Evolutionary conservation across 2,329 filamentous ascomycete species (phyloP).

Genomic region (Cordyceps militaris): DNA sequence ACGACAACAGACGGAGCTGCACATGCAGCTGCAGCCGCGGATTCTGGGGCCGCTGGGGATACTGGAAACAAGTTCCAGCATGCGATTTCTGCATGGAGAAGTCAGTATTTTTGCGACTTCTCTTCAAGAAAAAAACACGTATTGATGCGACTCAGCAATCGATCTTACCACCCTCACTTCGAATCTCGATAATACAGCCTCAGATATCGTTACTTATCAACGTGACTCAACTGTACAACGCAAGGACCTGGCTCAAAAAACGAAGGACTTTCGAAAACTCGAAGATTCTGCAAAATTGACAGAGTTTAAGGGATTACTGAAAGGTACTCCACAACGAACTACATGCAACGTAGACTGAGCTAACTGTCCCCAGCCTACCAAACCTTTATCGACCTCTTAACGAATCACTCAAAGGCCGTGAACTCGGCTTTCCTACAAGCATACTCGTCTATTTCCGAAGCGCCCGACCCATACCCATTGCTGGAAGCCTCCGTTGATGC

Average conservation of each 20-base stretch:
- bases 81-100: slow-evolving; percentile 93
- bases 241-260: slow-evolving; percentile 98
- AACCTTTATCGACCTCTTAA: slow-evolving; percentile 91
- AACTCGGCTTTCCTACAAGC: slow-evolving; percentile 89
- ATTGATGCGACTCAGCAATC: slow-evolving; percentile 53
- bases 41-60: slow-evolving; percentile 31
- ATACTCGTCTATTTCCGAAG: slow-evolving; percentile 90
- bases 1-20: slow-evolving; percentile 23
- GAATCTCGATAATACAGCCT: slow-evolving; percentile 85
- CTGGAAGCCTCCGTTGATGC: slow-evolving; percentile 95
- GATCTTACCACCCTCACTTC: slow-evolving; percentile 79
- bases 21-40: slow-evolving; percentile 21
- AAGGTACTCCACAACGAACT: slow-evolving; percentile 46
- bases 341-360: slow-evolving; percentile 8
- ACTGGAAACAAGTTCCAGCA: slow-evolving; percentile 91
- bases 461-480: slow-evolving; percentile 90
- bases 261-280: slow-evolving; percentile 92
- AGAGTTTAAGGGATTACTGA: slow-evolving; percentile 84
- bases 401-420: slow-evolving; percentile 90
- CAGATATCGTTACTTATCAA: slow-evolving; percentile 88
- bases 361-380: slow-evolving; percentile 65
- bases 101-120: slow-evolving; percentile 39
- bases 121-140: background rate
- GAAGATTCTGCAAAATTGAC: slow-evolving; percentile 80
- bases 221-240: slow-evolving; percentile 91